Base-by-base conservation (phyloP, 2,329 filamentous ascomycete genomes). In the Diaporthe sp. region DNA sequence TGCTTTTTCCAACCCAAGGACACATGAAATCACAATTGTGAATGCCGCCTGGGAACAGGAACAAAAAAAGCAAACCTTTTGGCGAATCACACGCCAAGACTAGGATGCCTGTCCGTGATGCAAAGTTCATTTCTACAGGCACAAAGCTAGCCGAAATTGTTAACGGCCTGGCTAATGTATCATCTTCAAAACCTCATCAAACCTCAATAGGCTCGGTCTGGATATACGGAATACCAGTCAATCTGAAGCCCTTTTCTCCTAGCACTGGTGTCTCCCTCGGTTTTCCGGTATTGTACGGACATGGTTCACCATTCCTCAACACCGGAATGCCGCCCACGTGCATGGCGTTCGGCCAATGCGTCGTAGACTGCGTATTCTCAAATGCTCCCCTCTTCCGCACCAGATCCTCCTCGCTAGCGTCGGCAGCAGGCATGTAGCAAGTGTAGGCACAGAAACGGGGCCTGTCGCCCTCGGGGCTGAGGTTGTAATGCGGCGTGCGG, bases 401-500 rank as follows among this genome's bases (percentile, higher is more conserved):
- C 70, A 84, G 70, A 4, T 78, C 80, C 68, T 84, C 80, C 5
- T 77, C 44, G 4, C 77, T 80, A 1, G 84, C 83, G 42, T 84
- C 82, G 44, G 77, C 2, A 30, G 75, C 69, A 1, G 83, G 83
- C 2, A 82, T 83, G 78, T 83, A 81, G 77, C 81, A 83, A 15
- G 79, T 80, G 75, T 84, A 85, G 75, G 81, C 79, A 17, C 82
- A 81, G 44, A 81, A 77, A 22, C 83, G 79, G 58, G 84, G 80
- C 39, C 80, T 79, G n/a, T 82, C 77, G n/a, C 79, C 80, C 69
- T 83, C 80, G 8, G 37, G 76, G 25, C n/a, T 44, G 58, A 44
- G 37, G 37, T 44, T 44, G 37, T 85, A 88, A 77, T 89, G 87
- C 65, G 87, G 83, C 0, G 85, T 85, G 30, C 59, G 44, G n/a